These are phyloP conservation scores for Entamoeba invadens DNA, from an alignment of 208 protist genomes.

Conservation along the genomic window DNA sequence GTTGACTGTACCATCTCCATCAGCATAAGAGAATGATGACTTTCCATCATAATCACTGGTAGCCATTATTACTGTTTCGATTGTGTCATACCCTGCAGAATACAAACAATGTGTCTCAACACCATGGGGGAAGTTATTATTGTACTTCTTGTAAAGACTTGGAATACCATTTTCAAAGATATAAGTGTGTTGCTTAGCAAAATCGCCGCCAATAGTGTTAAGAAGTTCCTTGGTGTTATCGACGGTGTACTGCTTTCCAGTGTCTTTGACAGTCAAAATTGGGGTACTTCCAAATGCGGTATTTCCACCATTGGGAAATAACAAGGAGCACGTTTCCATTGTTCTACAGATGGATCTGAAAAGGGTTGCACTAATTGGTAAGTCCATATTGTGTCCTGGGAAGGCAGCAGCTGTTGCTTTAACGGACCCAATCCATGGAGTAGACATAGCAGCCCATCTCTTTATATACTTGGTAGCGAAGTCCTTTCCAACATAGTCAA, in stretches of 20 bases:
- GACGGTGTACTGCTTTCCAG: not conserved
- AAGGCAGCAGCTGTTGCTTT: not conserved
- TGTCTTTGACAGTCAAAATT: not conserved
- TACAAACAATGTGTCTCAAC: not conserved
- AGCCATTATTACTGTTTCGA: not conserved
- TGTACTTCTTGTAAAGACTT: not conserved
- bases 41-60: not conserved
- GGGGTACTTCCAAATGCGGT: not conserved
- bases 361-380: not conserved
- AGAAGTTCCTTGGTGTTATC: not conserved
- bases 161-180: not conserved
- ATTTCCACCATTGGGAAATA: not conserved
- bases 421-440: not conserved
- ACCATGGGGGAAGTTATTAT: not conserved
- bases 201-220: not conserved
- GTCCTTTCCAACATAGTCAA: not conserved
- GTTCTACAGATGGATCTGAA: not conserved
- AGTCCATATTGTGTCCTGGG: not conserved
- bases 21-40: not conserved
- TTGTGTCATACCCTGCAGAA: not conserved
- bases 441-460: not conserved
- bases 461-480: not conserved
- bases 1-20: not conserved
- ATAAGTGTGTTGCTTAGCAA: not conserved
- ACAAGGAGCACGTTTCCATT: not conserved